Evolutionary conservation across 129 eudicot species (phyloP).

Genomic region (Escallonia rubra): DNA sequence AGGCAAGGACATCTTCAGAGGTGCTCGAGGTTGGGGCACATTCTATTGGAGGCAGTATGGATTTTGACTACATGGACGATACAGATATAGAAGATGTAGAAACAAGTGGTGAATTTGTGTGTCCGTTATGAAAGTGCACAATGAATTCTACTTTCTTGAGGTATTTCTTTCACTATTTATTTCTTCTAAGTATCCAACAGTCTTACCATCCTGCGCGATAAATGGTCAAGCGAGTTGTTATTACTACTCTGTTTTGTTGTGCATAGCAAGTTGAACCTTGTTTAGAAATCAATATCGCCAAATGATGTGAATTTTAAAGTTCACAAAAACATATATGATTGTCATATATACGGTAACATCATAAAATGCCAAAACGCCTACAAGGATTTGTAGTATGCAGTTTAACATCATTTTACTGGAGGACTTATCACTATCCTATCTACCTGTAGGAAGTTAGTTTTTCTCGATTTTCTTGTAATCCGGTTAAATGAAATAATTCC

Average conservation of each 20-base stretch:
- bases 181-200: not conserved
- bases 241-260: no score
- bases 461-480: no score
- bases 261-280: no score
- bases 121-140: slow-evolving; percentile 18
- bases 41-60: slow-evolving; percentile 47
- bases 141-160: not conserved
- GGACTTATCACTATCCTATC: no score
- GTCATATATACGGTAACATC: no score
- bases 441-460: no score
- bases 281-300: no score
- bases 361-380: no score
- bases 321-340: no score
- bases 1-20: slow-evolving; percentile 40
- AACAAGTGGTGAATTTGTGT: slow-evolving; percentile 48
- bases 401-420: no score
- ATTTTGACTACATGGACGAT: slow-evolving; percentile 57
- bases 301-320: no score
- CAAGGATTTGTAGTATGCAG: no score
- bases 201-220: not conserved
- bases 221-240: not conserved
- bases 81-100: slow-evolving; percentile 48
- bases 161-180: slow-evolving; percentile 6
- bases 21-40: slow-evolving; percentile 15
- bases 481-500: not conserved